These are phyloP conservation scores for Vitellaria paradoxa DNA, from an alignment of 179 eudicot species.

Conservation along the genomic window DNA sequence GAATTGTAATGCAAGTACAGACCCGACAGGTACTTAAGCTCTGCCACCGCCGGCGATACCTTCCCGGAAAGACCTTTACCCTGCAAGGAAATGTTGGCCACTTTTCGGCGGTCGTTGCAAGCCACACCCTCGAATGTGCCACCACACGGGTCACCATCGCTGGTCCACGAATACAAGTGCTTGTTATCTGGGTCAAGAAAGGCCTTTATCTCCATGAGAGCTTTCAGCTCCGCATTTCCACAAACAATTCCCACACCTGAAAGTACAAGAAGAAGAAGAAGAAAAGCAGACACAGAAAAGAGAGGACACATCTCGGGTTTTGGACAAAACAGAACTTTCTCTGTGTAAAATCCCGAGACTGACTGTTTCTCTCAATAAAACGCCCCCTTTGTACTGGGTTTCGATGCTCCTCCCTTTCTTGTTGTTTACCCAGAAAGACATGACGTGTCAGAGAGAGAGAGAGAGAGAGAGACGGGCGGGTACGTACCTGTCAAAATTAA, in stretches of 20 bases:
- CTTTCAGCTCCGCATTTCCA: constrained; percentile 57
- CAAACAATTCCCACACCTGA: background rate
- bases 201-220: constrained; percentile 70
- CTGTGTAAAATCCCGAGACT: background rate
- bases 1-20: constrained; percentile 79
- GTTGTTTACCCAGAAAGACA: background rate
- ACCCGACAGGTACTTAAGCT: constrained; percentile 67
- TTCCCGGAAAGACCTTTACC: constrained; percentile 63
- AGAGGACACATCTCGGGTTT: background rate
- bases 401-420: background rate
- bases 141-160: constrained; percentile 67
- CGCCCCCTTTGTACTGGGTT: background rate
- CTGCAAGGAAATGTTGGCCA: constrained; percentile 74
- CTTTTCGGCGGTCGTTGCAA: constrained; percentile 68
- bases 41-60: constrained; percentile 66
- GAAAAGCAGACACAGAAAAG: background rate
- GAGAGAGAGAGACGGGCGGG: too few species aligned
- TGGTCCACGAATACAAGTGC: constrained; percentile 55
- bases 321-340: background rate
- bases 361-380: background rate
- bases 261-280: constrained; percentile 6
- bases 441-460: too few species aligned
- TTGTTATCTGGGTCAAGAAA: constrained; percentile 71
- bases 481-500: background rate
- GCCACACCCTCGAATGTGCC: constrained; percentile 71